Conservation (phyloP, 176 grass and related monocot genomes). For the Neostapfia colusana region DNA sequence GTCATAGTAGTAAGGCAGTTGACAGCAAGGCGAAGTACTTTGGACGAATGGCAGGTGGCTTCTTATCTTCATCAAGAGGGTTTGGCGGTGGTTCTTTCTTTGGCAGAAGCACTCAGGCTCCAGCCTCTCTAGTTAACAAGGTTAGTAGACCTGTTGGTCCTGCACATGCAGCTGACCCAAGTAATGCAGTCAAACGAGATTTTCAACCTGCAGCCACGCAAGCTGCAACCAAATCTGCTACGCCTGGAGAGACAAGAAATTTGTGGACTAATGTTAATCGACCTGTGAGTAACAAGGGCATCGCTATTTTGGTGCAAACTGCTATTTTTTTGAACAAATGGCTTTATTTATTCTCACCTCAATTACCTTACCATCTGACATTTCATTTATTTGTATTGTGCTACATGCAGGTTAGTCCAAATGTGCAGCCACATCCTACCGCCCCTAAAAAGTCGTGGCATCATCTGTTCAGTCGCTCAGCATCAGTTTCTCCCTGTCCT, state of each 20-base stretch:
- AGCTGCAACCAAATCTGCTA: conserved; percentile 41
- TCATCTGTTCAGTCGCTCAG: conserved; percentile 74
- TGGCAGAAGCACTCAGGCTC: conserved; percentile 55
- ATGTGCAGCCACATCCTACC: conserved; percentile 54
- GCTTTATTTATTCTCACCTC: neutral
- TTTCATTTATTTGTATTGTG: conserved; percentile 39
- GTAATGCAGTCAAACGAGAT: conserved; percentile 62
- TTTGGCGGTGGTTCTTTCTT: conserved; percentile 62
- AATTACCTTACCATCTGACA: conserved; percentile 33
- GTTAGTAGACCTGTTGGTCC: conserved; percentile 42
- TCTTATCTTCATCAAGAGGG: conserved; percentile 66
- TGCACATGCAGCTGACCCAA: conserved; percentile 44
- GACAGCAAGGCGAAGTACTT: conserved; percentile 67
- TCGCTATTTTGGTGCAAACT: conserved; percentile 22
- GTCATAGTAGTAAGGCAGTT: conserved; percentile 41
- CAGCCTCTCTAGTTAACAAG: conserved; percentile 56
- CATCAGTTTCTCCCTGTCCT: conserved; percentile 63
- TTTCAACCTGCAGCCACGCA: conserved; percentile 41
- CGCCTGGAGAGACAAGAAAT: conserved; percentile 60
- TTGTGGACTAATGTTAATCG: conserved; percentile 46
- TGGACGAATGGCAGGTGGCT: conserved; percentile 60
- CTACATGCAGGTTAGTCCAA: conserved; percentile 62
- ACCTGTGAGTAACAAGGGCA: conserved; percentile 63
- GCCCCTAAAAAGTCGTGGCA: conserved; percentile 78
- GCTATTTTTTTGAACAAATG: conserved; percentile 17